Percentiles rank a stretch among this genome's conserved stretches.
Conservation (phyloP, 345 rosid species). For the Eucalyptus tenuipes region DNA sequence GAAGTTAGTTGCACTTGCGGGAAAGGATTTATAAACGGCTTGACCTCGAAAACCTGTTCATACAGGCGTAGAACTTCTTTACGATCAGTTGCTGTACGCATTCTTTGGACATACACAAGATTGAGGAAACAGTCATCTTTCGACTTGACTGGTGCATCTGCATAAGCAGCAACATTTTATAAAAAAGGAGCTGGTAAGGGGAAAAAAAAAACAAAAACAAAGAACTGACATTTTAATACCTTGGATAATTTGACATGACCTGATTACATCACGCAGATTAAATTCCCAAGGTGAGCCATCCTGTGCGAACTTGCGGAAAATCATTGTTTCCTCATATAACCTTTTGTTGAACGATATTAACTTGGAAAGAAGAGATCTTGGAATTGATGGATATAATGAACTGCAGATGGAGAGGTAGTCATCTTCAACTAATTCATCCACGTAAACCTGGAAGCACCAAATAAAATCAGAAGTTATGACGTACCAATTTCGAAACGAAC, state of each 20-base stretch:
- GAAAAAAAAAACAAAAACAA: background rate
- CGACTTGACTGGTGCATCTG: slow-evolving; percentile 29
- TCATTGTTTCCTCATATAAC: slow-evolving; percentile 70
- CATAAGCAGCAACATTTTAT: background rate
- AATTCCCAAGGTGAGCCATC: slow-evolving; percentile 99
- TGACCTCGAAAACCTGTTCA: slow-evolving; percentile 56
- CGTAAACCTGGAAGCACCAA: slow-evolving; percentile 58
- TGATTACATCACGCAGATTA: slow-evolving; percentile 83
- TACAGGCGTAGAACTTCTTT: slow-evolving; percentile 53
- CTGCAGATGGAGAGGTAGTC: slow-evolving; percentile 74
- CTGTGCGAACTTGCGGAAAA: slow-evolving; percentile 58
- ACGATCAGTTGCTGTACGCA: slow-evolving; percentile 88
- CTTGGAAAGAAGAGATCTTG: slow-evolving; percentile 53
- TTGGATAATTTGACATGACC: slow-evolving; percentile 78
- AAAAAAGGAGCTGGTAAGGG: background rate
- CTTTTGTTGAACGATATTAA: slow-evolving; percentile 65
- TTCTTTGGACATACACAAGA: slow-evolving; percentile 76
- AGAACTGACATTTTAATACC: slow-evolving; percentile 13
- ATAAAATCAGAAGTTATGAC: background rate
- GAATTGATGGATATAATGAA: slow-evolving; percentile 67
- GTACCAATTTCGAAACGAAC: background rate
- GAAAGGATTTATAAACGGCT: slow-evolving; percentile 58
- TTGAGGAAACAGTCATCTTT: slow-evolving; percentile 52
- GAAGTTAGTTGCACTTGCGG: slow-evolving; percentile 72
- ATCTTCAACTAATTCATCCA: slow-evolving; percentile 79